These are phyloP conservation scores for Triticum urartu DNA, from an alignment of 176 grass and related monocot species.

Conservation along the genomic window DNA sequence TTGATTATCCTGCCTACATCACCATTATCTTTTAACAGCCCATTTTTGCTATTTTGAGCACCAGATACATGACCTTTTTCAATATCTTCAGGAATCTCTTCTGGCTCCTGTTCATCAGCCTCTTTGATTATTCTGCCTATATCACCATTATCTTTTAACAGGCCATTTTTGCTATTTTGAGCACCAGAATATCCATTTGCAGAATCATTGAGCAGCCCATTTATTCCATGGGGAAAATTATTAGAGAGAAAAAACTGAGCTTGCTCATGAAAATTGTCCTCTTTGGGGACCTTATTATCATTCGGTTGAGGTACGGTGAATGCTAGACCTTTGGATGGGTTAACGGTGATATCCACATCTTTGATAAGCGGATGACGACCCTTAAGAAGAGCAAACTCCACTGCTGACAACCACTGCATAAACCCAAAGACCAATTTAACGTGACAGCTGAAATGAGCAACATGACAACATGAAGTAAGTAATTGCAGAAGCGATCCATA, in stretches of 20 bases:
- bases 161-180: constrained; percentile 39
- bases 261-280: constrained; percentile 18
- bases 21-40: constrained; percentile 28
- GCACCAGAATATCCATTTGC: constrained; percentile 41
- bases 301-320: constrained; percentile 53
- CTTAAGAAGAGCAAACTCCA: constrained; percentile 90
- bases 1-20: constrained; percentile 5
- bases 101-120: constrained; percentile 32
- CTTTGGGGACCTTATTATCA: constrained; percentile 31
- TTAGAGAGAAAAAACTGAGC: constrained; percentile 40
- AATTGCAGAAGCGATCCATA: constrained; percentile 2
- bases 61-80: constrained; percentile 56
- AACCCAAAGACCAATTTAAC: constrained; percentile 37
- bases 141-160: constrained; percentile 29
- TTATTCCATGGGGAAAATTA: constrained; percentile 43
- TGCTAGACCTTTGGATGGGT: constrained; percentile 76
- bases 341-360: constrained; percentile 83
- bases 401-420: constrained; percentile 89
- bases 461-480: not conserved
- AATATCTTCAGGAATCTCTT: constrained; percentile 43
- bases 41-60: too few relatives aligned
- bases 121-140: constrained; percentile 20
- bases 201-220: constrained; percentile 62
- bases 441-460: constrained; percentile 1
- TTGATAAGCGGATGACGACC: constrained; percentile 94